phyloP scores from a whole-genome alignment of 31 red algal genomes.

The Porphyra umbilicalis region DNA sequence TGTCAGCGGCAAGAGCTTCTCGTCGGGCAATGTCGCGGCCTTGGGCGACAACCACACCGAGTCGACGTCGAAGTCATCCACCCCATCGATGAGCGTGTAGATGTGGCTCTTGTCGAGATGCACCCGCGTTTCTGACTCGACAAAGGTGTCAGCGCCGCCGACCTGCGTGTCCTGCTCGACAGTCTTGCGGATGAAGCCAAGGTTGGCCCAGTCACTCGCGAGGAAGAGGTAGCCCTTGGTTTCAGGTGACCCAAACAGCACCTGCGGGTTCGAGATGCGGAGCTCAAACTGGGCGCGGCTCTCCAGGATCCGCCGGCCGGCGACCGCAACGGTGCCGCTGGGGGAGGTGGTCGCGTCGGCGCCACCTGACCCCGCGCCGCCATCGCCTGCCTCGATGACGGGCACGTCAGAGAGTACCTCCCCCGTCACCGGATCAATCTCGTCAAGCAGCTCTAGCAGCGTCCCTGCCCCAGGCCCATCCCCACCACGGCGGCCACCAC shows the following conservation, averaged over 20 bases:
- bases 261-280: slow-evolving; percentile 49
- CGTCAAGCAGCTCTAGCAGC: not conserved
- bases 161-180: slow-evolving; percentile 44
- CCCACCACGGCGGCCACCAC: not conserved
- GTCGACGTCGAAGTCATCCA: slow-evolving; percentile 14
- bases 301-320: slow-evolving; percentile 12
- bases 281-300: slow-evolving; percentile 37
- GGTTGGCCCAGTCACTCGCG: slow-evolving; percentile 30
- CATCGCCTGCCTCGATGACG: not conserved
- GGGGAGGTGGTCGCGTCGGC: not conserved
- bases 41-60: not conserved
- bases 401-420: not conserved
- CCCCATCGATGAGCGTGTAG: slow-evolving; percentile 24
- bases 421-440: not conserved
- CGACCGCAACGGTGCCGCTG: not conserved
- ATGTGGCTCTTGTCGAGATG: slow-evolving; percentile 52
- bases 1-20: not conserved
- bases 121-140: slow-evolving; percentile 45
- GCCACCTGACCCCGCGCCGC: not conserved
- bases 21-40: not conserved
- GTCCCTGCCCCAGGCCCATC: not conserved
- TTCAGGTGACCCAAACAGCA: slow-evolving; percentile 58
- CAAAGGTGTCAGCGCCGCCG: slow-evolving; percentile 3
- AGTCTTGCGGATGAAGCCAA: slow-evolving; percentile 47
- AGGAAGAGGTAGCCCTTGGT: slow-evolving; percentile 54